Base-by-base conservation (phyloP, 2,329 filamentous ascomycete species). In the Trichoderma sp. region DNA sequence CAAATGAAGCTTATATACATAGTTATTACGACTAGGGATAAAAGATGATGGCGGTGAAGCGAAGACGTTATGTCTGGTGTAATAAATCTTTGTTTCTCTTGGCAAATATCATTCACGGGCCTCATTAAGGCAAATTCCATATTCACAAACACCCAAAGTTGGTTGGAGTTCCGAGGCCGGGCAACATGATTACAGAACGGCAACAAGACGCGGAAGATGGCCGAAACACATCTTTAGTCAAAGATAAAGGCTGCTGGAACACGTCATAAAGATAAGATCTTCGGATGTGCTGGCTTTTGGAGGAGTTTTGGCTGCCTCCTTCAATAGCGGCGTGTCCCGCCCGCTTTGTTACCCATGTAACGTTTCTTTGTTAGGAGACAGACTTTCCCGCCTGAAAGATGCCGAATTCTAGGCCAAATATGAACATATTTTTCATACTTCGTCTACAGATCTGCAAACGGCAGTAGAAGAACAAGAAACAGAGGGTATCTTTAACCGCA, bases 1-100 rank as follows among this genome's bases (percentile, higher is more conserved):
- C 61, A 16, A 35, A 56, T 60, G 40, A 65, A 69, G 61, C 61
- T 69, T 69, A 56, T 60, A 61, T 37, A 56, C 29, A 60, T 8
- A 56, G 27, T 37, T 37, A 69, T 21, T 13, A 40, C 35, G 40
- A 53, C 29, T 29, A 37, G 7, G 29, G 4, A 29, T 52, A 5
- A 24, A 4, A 33, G 13, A n/a, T 24, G 35, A n/a, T 0, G 4
- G 24, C 53, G 57, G 59, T 64, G 59, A 64, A 52, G 47, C 43
- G 31, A n/a, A 43, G 53, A 43, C 19, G 3, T 13, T 27, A 10
- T 53, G 53, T 64, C 60, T 64, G 40, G 53, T 59, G 29, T 40
- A 16, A 67, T 59, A 31, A 5, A 1, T 40, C 31, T 49, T 63
- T 49, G 40, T 43, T 43, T 43, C 16, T n/a, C 40, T 29, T n/a